Percentiles rank a stretch among this genome's conserved stretches.
Conservation (phyloP, 2,329 filamentous ascomycete species). For the Cladosporium sp. region DNA sequence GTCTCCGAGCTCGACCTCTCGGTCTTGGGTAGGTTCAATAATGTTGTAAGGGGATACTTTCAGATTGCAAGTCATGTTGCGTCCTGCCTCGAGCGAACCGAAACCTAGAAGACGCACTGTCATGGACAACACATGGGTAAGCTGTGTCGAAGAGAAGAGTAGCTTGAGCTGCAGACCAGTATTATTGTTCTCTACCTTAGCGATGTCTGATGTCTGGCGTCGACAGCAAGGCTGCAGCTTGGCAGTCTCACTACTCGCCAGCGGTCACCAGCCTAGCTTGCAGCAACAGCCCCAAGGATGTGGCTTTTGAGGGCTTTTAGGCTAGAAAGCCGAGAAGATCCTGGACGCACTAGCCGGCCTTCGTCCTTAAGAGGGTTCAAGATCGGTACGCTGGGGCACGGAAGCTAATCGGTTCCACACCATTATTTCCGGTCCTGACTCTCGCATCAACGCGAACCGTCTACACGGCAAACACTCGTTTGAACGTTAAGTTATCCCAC, state of each 20-base stretch:
- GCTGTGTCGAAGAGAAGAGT: too few species aligned
- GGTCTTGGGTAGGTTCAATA: too few species aligned
- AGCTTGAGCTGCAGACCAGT: too few species aligned
- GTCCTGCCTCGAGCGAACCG: too few species aligned
- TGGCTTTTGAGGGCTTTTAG: slow-evolving; percentile 2
- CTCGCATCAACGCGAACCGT: not conserved
- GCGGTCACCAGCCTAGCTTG: not conserved
- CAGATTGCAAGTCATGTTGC: too few species aligned
- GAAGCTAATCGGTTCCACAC: not conserved
- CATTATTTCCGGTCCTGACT: not conserved
- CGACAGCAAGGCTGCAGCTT: slow-evolving; percentile 1
- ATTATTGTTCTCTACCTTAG: too few species aligned
- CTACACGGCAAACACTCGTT: not conserved
- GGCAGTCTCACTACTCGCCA: not conserved
- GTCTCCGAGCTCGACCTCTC: too few species aligned
- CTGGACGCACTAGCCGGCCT: not conserved
- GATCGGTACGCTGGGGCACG: slow-evolving; percentile 2
- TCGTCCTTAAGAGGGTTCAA: slow-evolving; percentile 6
- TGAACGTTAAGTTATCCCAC: not conserved
- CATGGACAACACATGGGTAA: too few species aligned
- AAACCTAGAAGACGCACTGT: too few species aligned
- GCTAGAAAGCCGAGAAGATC: not conserved
- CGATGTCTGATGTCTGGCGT: not conserved
- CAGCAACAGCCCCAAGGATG: not conserved
- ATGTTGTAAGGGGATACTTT: too few species aligned